phyloP scores from a whole-genome alignment of 768 basidiomycete species.

The Lepiota subincarnata region DNA sequence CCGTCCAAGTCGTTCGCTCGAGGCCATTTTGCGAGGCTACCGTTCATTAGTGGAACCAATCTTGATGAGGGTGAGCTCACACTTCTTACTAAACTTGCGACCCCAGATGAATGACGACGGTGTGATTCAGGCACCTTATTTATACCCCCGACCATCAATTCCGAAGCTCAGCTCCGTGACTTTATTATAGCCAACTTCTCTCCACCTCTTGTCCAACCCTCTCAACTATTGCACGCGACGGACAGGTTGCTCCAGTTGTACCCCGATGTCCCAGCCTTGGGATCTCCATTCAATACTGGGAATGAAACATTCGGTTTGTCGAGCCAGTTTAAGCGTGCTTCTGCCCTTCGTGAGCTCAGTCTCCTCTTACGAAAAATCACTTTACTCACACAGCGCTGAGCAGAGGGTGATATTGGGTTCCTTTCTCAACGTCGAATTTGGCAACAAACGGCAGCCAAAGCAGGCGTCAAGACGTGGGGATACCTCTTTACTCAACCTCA shows the following conservation, averaged over 20 bases:
- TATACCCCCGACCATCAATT: conserved; percentile 20
- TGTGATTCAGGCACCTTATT: conserved; percentile 31
- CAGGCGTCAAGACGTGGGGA: conserved; percentile 34
- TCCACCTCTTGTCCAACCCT: conserved; percentile 24
- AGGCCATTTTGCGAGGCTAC: conserved; percentile 29
- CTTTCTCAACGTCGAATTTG: conserved; percentile 34
- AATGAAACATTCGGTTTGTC: conserved; percentile 39
- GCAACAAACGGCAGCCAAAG: conserved; percentile 33
- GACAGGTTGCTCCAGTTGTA: conserved; percentile 32
- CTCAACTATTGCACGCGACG: conserved; percentile 18
- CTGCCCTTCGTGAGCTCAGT: conserved; percentile 23
- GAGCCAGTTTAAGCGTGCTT: conserved; percentile 26
- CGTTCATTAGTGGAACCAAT: conserved; percentile 42
- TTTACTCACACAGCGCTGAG: neutral
- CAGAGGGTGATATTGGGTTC: conserved; percentile 38
- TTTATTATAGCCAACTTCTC: conserved; percentile 23
- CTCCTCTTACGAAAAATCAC: neutral
- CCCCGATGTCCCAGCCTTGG: conserved; percentile 36
- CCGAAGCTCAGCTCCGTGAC: conserved; percentile 21
- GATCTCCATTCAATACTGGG: conserved; percentile 45
- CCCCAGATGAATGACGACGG: neutral
- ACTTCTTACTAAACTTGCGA: neutral
- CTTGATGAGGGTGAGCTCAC: conserved; percentile 41
- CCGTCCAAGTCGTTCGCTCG: conserved; percentile 29
- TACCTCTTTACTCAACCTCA: conserved; percentile 42